Evolutionary conservation across 352 stramenopile species (phyloP), one percentile per base, ranked within the genome.

Genomic region (Halophytophthora polymorphica): DNA sequence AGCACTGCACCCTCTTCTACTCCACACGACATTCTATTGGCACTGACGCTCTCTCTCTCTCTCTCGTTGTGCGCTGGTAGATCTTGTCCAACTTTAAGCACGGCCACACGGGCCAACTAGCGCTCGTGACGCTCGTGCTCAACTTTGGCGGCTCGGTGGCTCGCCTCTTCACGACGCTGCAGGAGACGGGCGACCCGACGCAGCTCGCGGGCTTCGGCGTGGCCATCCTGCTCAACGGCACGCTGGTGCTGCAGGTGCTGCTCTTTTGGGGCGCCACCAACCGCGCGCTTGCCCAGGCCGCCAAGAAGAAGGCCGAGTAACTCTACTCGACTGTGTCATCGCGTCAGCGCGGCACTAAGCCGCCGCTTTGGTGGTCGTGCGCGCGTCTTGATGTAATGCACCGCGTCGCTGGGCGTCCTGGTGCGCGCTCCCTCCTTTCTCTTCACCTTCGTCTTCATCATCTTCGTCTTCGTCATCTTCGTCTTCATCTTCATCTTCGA

Each of bases 21-120:
- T n/a, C n/a, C n/a, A n/a, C n/a, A n/a, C n/a, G n/a, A n/a, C n/a
- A n/a, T n/a, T n/a, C n/a, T n/a, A n/a, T n/a, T n/a, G n/a, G n/a
- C n/a, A n/a, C n/a, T n/a, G n/a, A n/a, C n/a, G n/a, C n/a, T n/a
- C n/a, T n/a, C n/a, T n/a, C n/a, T n/a, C n/a, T n/a, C n/a, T n/a
- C n/a, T n/a, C n/a, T n/a, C n/a, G n/a, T n/a, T n/a, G n/a, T n/a
- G n/a, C n/a, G n/a, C n/a, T n/a, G n/a, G 23, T 56, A 92, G 82
- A 83, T 93, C 38, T 42, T 90, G 31, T 83, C 83, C 22, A 96
- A 96, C 69, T 93, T 93, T 54, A 89, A 93, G 53, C 83, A 96
- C 53, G 82, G 83, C 11, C 86, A 96, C 65, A 96, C 86, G 35
- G 86, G 86, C n/a, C 86, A 96, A 56, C 68, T 96, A 25, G 85